Base-by-base conservation (phyloP, 169 alveolate genomes). In the Plasmodium blacklocki region DNA sequence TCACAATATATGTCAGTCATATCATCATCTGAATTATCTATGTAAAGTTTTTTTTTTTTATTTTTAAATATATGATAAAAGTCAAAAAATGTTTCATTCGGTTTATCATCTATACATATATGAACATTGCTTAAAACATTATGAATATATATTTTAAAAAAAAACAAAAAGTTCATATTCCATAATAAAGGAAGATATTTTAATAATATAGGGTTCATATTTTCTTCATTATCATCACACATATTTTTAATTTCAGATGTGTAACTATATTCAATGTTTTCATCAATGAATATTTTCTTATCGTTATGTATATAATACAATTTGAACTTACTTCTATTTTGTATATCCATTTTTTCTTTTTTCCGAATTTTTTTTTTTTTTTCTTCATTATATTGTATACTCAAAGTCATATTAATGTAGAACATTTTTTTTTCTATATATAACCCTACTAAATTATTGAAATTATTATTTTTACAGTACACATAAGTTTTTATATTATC, bases 381-480 rank as follows among this genome's bases (percentile, higher is more conserved):
- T 59, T 80, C 76, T 68, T 80, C 68, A 52, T 80, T 80, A 80
- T 71, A 80, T 80, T 80, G 43, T 58, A 45, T 62, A 11, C 90
- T 80, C 21, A 80, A 59, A 71, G 54, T 8, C 18, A 80, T 67
- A 68, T 80, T 80, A 15, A 80, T 52, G 14, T 47, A 26, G 62
- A 80, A 80, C 8, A 80, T 29, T 4, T 80, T 80, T 21, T 80
- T 80, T 68, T 80, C 90, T 56, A 80, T 68, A 39, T 52, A 39
- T 39, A 80, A 21, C 8, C 75, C 90, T 26, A 19, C 52, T 52
- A 80, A 80, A 59, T 68, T 80, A 62, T 32, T 80, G 29, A 80
- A 80, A 59, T 67, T 80, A 39, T 80, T 80, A 21, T 26, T 67
- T 71, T 71, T 80, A 52, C 83, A 80, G 9, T 49, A 56, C 7